These are phyloP conservation scores for Macadamia tetraphylla DNA, from an alignment of 164 flowering plant genomes.

Conservation along the genomic window DNA sequence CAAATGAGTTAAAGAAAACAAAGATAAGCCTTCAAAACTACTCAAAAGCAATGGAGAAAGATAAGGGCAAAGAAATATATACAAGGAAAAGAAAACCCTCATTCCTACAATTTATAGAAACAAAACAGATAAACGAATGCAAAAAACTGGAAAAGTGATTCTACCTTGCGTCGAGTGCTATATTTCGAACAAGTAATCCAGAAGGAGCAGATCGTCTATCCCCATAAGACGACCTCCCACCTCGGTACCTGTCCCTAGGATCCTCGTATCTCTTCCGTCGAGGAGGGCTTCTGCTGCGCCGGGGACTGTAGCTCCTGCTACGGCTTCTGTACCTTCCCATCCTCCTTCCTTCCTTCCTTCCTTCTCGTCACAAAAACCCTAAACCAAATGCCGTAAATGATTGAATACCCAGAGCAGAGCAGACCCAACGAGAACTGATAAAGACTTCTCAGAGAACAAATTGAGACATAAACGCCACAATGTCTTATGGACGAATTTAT, in stretches of 20 bases:
- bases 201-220: conserved; percentile 71
- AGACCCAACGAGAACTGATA: too few species aligned
- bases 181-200: conserved; percentile 84
- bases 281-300: conserved; percentile 48
- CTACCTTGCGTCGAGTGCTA: conserved; percentile 80
- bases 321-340: conserved; percentile 59
- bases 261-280: conserved; percentile 42
- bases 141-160: not conserved
- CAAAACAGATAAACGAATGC: not conserved
- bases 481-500: too few species aligned
- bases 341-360: not conserved
- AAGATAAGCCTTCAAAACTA: not conserved
- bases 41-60: not conserved
- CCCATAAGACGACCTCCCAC: conserved; percentile 35
- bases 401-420: too few species aligned
- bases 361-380: not conserved
- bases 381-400: not conserved
- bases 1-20: not conserved
- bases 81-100: not conserved
- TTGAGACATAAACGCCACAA: too few species aligned
- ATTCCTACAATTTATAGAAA: not conserved
- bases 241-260: conserved; percentile 44
- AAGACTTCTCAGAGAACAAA: too few species aligned
- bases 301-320: conserved; percentile 56
- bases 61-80: not conserved